Percentiles rank a stretch among this genome's conserved stretches.
These are phyloP conservation scores for Suillus brevipes DNA, from an alignment of 768 basidiomycete genomes.

Conservation along the genomic window DNA sequence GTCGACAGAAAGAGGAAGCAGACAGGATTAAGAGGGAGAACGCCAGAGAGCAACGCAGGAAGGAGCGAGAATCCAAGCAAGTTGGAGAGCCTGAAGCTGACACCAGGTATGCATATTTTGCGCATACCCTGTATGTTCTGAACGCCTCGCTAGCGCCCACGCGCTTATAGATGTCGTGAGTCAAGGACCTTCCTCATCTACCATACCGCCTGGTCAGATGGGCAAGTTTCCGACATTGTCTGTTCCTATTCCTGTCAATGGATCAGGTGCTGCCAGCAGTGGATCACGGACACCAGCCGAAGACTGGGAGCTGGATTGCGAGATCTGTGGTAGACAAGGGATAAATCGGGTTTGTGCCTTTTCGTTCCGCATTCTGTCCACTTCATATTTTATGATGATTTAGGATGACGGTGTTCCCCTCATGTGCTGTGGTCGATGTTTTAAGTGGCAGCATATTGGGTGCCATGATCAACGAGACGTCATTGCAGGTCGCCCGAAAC, in stretches of 20 bases:
- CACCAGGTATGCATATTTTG: constrained; percentile 15
- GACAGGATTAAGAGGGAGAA: constrained; percentile 55
- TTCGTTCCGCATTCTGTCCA: not conserved
- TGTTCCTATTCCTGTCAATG: constrained; percentile 19
- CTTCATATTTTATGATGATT: constrained; percentile 12
- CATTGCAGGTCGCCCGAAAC: constrained; percentile 58
- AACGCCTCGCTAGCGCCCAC: constrained; percentile 18
- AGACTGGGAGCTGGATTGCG: constrained; percentile 88
- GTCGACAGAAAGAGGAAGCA: constrained; percentile 57
- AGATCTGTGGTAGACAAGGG: constrained; percentile 74
- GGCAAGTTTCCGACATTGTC: constrained; percentile 4
- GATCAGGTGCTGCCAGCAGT: constrained; percentile 28
- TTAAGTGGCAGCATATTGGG: constrained; percentile 85
- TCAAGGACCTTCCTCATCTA: constrained; percentile 1
- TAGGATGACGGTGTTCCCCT: constrained; percentile 82
- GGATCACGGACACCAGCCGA: constrained; percentile 58
- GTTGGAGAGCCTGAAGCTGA: constrained; percentile 14
- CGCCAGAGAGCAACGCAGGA: constrained; percentile 53
- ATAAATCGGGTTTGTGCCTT: constrained; percentile 62
- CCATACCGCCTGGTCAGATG: constrained; percentile 8
- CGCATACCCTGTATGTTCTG: constrained; percentile 13
- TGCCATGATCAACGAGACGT: constrained; percentile 80
- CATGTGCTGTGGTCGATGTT: constrained; percentile 80
- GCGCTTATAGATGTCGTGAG: constrained; percentile 2
- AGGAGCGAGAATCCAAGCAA: constrained; percentile 36